These are phyloP conservation scores for Lignosus rhinocerotis DNA, from an alignment of 1,284 basidiomycete genomes.

Conservation along the genomic window DNA sequence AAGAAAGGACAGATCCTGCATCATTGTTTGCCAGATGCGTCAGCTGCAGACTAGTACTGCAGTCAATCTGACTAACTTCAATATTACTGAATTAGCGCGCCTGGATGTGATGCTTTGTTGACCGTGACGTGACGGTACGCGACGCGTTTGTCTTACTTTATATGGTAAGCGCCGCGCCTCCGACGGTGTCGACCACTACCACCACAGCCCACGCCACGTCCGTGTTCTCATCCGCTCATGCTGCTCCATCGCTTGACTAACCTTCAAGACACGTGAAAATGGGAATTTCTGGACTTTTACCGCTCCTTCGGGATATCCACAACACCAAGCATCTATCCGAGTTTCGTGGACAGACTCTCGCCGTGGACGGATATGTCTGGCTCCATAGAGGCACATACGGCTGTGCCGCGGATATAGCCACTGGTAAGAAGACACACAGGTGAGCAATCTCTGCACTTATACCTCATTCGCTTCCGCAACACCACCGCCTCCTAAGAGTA, in stretches of 20 bases:
- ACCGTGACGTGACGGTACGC: slow-evolving; percentile 13
- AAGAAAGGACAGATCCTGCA: too few species aligned
- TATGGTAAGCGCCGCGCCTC: slow-evolving; percentile 8
- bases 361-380: slow-evolving; percentile 94
- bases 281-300: slow-evolving; percentile 95
- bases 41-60: too few species aligned
- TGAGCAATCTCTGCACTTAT: slow-evolving; percentile 41
- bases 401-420: slow-evolving; percentile 90
- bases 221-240: slow-evolving; percentile 4
- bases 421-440: slow-evolving; percentile 82
- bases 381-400: slow-evolving; percentile 93
- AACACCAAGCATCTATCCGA: slow-evolving; percentile 77
- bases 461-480: not conserved
- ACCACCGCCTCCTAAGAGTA: too few species aligned
- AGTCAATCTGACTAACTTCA: too few species aligned
- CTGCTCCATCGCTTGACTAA: not conserved
- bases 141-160: slow-evolving; percentile 18
- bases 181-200: slow-evolving; percentile 6
- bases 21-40: too few species aligned
- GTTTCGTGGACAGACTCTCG: slow-evolving; percentile 79
- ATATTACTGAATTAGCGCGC: too few species aligned
- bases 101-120: slow-evolving; percentile 15
- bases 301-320: slow-evolving; percentile 90
- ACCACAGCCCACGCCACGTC: not conserved
- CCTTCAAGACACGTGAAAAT: slow-evolving; percentile 42